A percentile compares a stretch with the other conserved stretches of the same genome.
Conservation (phyloP, 179 eudicot genomes). For the Silene coronaria region DNA sequence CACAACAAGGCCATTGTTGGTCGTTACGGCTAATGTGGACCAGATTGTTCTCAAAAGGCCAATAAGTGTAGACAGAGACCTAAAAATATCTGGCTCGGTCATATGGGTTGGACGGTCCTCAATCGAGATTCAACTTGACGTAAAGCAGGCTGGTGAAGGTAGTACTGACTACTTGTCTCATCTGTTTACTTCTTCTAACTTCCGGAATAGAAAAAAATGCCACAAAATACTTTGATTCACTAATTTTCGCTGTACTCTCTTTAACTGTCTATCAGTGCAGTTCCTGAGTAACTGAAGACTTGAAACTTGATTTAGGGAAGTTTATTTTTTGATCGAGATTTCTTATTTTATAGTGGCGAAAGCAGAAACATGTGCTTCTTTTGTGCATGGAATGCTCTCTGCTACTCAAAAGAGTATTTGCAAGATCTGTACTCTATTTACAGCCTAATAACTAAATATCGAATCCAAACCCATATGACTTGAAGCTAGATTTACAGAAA, state of each 20-base stretch:
- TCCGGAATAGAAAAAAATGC: neutral
- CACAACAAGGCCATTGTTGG: conserved; percentile 79
- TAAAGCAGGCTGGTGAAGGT: conserved; percentile 56
- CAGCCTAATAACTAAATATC: neutral
- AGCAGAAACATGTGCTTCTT: too few species aligned
- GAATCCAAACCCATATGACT: neutral
- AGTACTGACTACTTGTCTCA: conserved; percentile 12
- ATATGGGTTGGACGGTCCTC: conserved; percentile 96
- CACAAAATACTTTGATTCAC: neutral
- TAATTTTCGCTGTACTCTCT: neutral
- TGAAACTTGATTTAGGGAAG: conserved; percentile 9
- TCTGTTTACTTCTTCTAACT: neutral
- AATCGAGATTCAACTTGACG: conserved; percentile 87
- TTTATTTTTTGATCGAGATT: neutral
- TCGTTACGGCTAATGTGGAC: conserved; percentile 96
- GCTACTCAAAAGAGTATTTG: neutral
- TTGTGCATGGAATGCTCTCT: neutral
- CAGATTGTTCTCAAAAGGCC: conserved; percentile 87
- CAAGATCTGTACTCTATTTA: neutral
- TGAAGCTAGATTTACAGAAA: neutral
- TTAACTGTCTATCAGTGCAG: conserved; percentile 1
- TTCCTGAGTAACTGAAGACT: neutral
- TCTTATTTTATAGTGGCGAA: too few species aligned
- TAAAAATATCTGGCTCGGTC: conserved; percentile 77
- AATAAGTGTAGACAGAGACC: conserved; percentile 69